Percentiles rank a stretch among this genome's conserved stretches.
phyloP scores from a whole-genome alignment of 2,329 filamentous ascomycete species.

The Ilyonectria destructans region DNA sequence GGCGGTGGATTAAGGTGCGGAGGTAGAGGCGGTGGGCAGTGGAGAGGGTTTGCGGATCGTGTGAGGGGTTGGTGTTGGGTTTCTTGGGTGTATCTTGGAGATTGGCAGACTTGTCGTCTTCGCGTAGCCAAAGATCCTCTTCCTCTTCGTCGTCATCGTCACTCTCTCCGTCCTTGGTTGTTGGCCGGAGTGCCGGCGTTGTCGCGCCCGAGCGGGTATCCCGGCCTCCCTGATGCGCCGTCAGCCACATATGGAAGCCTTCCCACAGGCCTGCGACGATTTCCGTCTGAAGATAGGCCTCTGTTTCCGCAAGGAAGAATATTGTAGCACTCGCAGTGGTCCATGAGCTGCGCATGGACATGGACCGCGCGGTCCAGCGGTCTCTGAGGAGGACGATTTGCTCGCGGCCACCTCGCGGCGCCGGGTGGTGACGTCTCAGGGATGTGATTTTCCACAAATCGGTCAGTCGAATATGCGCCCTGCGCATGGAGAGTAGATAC shows the following conservation, averaged over 20 bases:
- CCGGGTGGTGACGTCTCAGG: conserved; percentile 83
- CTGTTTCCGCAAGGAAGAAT: conserved; percentile 91
- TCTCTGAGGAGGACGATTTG: conserved; percentile 75
- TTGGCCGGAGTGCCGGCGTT: conserved; percentile 40
- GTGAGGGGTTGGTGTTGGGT: conserved; percentile 52
- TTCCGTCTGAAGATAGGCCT: conserved; percentile 91
- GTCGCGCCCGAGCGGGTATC: conserved; percentile 43
- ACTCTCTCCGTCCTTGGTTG: conserved; percentile 28
- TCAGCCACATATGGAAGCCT: conserved; percentile 84
- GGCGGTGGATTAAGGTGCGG: conserved; percentile 74
- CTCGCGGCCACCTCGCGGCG: conserved; percentile 75
- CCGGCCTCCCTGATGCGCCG: conserved; percentile 57
- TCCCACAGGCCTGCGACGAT: conserved; percentile 87
- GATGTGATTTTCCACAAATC: conserved; percentile 90
- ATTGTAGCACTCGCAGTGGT: conserved; percentile 89
- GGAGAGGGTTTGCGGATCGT: conserved; percentile 89
- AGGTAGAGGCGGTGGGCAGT: conserved; percentile 86
- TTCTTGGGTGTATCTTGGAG: conserved; percentile 46
- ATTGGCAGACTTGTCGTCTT: conserved; percentile 27
- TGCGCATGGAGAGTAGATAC: conserved; percentile 88
- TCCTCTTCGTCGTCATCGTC: conserved; percentile 36
- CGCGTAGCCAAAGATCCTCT: conserved; percentile 51
- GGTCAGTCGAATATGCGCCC: conserved; percentile 87
- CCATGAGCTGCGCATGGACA: conserved; percentile 87
- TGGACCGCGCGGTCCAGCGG: conserved; percentile 75